Evolutionary conservation across 1,284 basidiomycete genomes (phyloP).

Genomic region (Malassezia caprae): DNA sequence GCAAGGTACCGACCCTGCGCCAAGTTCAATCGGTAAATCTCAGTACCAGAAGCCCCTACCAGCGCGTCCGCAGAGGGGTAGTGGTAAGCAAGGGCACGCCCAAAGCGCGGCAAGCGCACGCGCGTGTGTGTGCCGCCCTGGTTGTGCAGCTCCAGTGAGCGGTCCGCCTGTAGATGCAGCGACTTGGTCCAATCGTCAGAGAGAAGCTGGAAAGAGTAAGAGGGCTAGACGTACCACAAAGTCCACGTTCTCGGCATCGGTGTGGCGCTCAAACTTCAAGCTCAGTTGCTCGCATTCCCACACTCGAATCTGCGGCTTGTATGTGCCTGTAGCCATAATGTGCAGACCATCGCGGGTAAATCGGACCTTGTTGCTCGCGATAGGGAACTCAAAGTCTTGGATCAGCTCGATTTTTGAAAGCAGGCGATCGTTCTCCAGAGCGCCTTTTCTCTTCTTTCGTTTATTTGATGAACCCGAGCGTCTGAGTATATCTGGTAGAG

Average conservation of each 20-base stretch:
- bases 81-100: slow-evolving; percentile 80
- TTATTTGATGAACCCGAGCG: slow-evolving; percentile 43
- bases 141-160: slow-evolving; percentile 86
- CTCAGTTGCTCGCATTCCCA: slow-evolving; percentile 90
- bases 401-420: slow-evolving; percentile 43
- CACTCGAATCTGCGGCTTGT: slow-evolving; percentile 93
- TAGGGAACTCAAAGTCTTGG: slow-evolving; percentile 92
- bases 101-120: slow-evolving; percentile 85
- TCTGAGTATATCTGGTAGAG: slow-evolving; percentile 41
- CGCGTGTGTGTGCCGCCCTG: slow-evolving; percentile 87
- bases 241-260: slow-evolving; percentile 93
- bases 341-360: slow-evolving; percentile 84
- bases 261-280: slow-evolving; percentile 89
- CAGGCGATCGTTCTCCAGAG: slow-evolving; percentile 31
- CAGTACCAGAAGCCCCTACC: slow-evolving; percentile 65
- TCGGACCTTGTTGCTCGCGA: slow-evolving; percentile 82
- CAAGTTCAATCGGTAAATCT: slow-evolving; percentile 87
- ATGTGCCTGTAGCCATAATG: slow-evolving; percentile 87
- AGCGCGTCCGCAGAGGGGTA: slow-evolving; percentile 71
- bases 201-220: slow-evolving; percentile 60
- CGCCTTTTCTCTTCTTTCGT: slow-evolving; percentile 36
- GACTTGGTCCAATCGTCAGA: slow-evolving; percentile 99
- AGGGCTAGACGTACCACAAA: slow-evolving; percentile 66
- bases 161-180: slow-evolving; percentile 89
- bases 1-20: slow-evolving; percentile 77